Base-by-base conservation (phyloP, 2,329 filamentous ascomycete species). In the Botrytis pseudocinerea region DNA sequence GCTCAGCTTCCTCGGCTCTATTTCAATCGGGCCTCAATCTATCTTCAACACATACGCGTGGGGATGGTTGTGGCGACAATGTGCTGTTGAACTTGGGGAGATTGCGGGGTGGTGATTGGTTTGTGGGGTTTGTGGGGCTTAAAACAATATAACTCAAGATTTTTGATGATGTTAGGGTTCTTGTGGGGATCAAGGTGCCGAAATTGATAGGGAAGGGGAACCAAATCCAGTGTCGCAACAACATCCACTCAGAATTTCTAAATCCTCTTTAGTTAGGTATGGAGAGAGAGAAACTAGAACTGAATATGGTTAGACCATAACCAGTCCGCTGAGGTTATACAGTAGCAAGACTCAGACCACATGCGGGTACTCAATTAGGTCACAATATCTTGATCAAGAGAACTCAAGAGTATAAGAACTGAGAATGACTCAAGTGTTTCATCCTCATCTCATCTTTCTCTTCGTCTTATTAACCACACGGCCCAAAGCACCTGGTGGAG, bases 401-500 rank as follows among this genome's bases (percentile, higher is more conserved):
- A 54, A 8, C 51, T 28, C 51, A 28, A 12, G n/a, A 64, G n/a
- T 64, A 64, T 46, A 46, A 64, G 61, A 46, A 20, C 40, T 2
- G 61, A 64, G 40, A 22, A 64, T 64, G 40, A 8, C 61, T 64
- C n/a, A 32, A 64, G n/a, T 64, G n/a, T 46, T 46, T 64, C 61
- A 32, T 44, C 16, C 40, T 40, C 61, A 32, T 28, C 61, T 44
- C n/a, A 32, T 64, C 61, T 32, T 44, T 28, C 61, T 63, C 16
- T 44, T 44, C 61, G 22, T n/a, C 25, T 42, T n/a, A 28, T 44
- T 25, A 40, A 44, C n/a, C 25, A 63, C n/a, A 40, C 38, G 8
- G 25, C 16, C 44, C 61, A 4, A 16, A 28, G 0, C 6, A 20
- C 60, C 1, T 5, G 12, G 35, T 42, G 40, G 38, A 28, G 25